Base-by-base conservation (phyloP, 176 grass and related monocot genomes). In the Bolboschoenus planiculmis region DNA sequence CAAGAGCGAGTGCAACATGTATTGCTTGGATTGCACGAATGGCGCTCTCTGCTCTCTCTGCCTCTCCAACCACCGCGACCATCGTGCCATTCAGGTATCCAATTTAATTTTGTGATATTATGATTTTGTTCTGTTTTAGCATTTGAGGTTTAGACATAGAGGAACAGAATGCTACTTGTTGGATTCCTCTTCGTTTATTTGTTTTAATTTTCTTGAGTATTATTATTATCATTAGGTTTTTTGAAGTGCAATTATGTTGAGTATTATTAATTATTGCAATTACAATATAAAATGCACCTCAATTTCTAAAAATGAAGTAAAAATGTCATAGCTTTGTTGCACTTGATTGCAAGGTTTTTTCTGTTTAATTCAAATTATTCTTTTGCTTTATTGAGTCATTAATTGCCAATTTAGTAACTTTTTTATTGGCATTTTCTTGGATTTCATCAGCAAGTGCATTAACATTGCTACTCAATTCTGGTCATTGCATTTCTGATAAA, bases 1-100 rank as follows among this genome's bases (percentile, higher is more conserved):
- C 91, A 99, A 93, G 93, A 92, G 93, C 88, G 97, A 99, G 89
- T 99, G 97, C 86, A 99, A 99, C 86, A 99, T 99, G 97, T 99
- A 96, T 88, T 99, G 97, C 91, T 90, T 99, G 64, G 97, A 93
- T 80, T 99, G 97, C 91, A 82, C 82, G 76, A 90, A 85, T 81
- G 88, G 93, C 54, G 93, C 93, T n/a, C 93, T 99, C 80, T 99
- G 97, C 89, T 99, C 97, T 9, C 87, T 92, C 78, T 99, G 97
- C 88, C 89, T 99, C 86, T 81, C 86, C 5, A 81, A 81, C 84
- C 97, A 99, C 89, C 89, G 85, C 42, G 89, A 89, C 23, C 97
- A 99, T 73, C 91, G 90, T 75, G 88, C 88, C 40, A 96, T 99
- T 64, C 97, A 99, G 97, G 97, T 78, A 64, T n/a, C 4, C 4